Base-by-base conservation (phyloP, 371 early-diverging fungal genomes). In the Cokeromyces recurvatus region DNA sequence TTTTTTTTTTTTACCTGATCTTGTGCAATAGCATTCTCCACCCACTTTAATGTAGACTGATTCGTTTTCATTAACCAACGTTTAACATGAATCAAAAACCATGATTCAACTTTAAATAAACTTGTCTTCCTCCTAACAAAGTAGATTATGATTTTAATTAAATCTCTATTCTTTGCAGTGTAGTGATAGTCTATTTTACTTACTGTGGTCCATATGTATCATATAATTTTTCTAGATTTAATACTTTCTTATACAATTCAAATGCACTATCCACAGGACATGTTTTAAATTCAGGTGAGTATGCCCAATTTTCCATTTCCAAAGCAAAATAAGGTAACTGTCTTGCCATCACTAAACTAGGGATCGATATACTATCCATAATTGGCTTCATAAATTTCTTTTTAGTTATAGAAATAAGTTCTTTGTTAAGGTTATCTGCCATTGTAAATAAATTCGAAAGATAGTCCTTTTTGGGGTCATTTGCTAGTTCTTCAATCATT, bases 21-120 rank as follows among this genome's bases (percentile, higher is more conserved):
- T 45, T 74, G 73, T 15, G 51, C 51, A 40, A 78, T 63, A 0
- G 79, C 79, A 32, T 67, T 64, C 21, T 61, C 58, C 3, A 77
- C 78, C 77, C 79, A 78, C 10, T 63, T 66, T 1, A 58, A 49
- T 2, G 74, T 69, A 1, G 71, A 65, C 2, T 59, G 40, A 15
- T 77, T 71, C 9, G 71, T 63, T 1, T 61, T 63, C 9, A 62
- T 64, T 9, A 81, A 27, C 64, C 76, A 79, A 34, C 73, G 70
- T 21, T 60, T 62, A 1, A 81, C 77, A 43, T 78, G 71, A 4
- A 67, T 66, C 24, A 64, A 51, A 46, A 81, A 81, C 81, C 81
- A 81, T 4, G 61, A 65, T 20, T 74, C 77, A 15, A 76, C 65
- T 16, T 73, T 71, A 22, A 80, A 71, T 12, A 73, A 14, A 32